Conservation (phyloP, 75 land plant genomes). For the Pinus albicaulis region DNA sequence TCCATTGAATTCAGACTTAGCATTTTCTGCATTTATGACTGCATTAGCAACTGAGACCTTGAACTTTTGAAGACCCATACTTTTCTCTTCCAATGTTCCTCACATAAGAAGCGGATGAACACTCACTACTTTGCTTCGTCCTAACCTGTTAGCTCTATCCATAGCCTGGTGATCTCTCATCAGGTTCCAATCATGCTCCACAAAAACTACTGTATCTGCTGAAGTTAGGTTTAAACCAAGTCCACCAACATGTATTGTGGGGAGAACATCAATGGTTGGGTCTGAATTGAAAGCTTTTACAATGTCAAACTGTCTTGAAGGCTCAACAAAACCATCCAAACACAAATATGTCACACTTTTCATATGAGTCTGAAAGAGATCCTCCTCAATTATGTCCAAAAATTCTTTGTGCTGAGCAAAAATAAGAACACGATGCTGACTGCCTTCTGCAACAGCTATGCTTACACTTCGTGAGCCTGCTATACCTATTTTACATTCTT, state of each 20-base stretch:
- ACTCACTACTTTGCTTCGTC: slow-evolving; percentile 87
- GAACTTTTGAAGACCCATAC: slow-evolving; percentile 95
- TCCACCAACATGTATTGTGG: slow-evolving; percentile 98
- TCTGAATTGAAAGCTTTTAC: slow-evolving; percentile 97
- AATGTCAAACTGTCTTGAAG: slow-evolving; percentile 89
- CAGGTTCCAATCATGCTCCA: slow-evolving; percentile 99
- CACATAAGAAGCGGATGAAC: slow-evolving; percentile 98
- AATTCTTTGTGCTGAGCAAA: slow-evolving; percentile 85
- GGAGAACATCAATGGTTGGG: slow-evolving; percentile 95
- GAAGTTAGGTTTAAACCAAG: slow-evolving; percentile 95
- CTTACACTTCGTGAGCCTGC: slow-evolving; percentile 46
- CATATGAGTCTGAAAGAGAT: slow-evolving; percentile 84
- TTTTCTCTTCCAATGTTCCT: slow-evolving; percentile 97
- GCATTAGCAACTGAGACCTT: slow-evolving; percentile 91
- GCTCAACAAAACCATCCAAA: slow-evolving; percentile 91
- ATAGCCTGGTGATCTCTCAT: slow-evolving; percentile 99
- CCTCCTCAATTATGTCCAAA: no score
- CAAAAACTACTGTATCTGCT: slow-evolving; percentile 94
- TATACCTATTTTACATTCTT: slow-evolving; percentile 91
- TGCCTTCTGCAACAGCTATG: slow-evolving; percentile 31
- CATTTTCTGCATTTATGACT: slow-evolving; percentile 91
- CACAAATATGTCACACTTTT: slow-evolving; percentile 94
- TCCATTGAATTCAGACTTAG: slow-evolving; percentile 93
- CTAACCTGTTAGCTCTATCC: slow-evolving; percentile 99
- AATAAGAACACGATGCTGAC: slow-evolving; percentile 90